These are phyloP conservation scores for Nannochloropsis gaditana DNA, from an alignment of 108 stramenopile species.

Conservation along the genomic window DNA sequence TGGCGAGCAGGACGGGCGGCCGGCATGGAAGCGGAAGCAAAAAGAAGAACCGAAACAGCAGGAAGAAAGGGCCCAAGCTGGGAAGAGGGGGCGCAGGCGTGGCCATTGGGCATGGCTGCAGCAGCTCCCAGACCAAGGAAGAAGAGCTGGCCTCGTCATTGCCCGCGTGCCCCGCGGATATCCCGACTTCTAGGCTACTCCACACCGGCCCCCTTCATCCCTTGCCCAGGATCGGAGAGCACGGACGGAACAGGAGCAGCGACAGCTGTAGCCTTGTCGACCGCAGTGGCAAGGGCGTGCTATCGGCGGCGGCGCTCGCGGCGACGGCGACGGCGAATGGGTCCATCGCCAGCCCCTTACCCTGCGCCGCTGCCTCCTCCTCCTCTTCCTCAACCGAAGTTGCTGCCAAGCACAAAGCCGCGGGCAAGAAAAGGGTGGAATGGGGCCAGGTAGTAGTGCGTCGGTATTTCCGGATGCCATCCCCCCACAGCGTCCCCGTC, in stretches of 20 bases:
- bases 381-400: not conserved
- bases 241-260: not conserved
- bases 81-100: not conserved
- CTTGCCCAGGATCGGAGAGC: not conserved
- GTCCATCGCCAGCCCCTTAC: not conserved
- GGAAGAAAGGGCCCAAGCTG: not conserved
- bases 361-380: not conserved
- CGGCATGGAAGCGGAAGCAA: not conserved
- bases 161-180: too few relatives aligned
- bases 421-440: not conserved
- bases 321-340: too few relatives aligned
- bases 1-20: not conserved
- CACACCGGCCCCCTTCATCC: too few relatives aligned
- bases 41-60: not conserved
- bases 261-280: not conserved
- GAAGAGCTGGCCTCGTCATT: too few relatives aligned
- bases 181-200: too few relatives aligned
- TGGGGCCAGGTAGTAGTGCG: not conserved
- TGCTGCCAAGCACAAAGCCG: too few relatives aligned
- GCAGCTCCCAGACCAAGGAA: too few relatives aligned
- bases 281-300: not conserved
- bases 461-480: not conserved
- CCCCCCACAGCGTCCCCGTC: not conserved
- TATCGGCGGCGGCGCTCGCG: too few relatives aligned
- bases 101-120: not conserved